Evolutionary conservation across 192 early-diverging fungal species (phyloP).

Genomic region (Coemansia biformis): DNA sequence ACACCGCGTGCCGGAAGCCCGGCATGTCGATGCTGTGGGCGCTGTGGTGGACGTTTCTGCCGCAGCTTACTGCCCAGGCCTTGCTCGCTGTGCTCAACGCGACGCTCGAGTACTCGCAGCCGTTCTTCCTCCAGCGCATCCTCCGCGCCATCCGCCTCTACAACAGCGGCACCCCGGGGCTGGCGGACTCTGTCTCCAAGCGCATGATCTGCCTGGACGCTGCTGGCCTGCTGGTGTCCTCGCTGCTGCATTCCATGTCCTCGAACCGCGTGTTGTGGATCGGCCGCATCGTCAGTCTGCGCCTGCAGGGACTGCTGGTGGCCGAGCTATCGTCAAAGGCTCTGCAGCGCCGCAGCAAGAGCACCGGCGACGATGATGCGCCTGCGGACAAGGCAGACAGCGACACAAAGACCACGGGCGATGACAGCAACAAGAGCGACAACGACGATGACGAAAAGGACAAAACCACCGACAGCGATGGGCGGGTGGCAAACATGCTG

Average conservation of each 20-base stretch:
- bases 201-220: constrained; percentile 55
- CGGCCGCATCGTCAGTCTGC: constrained; percentile 60
- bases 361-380: constrained; percentile 10
- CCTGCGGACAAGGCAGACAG: no score
- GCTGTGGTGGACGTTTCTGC: constrained; percentile 40
- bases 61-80: constrained; percentile 45
- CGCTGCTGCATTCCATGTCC: constrained; percentile 41
- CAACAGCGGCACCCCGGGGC: neutral
- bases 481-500: constrained; percentile 67
- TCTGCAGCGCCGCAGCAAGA: constrained; percentile 54
- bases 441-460: constrained; percentile 15
- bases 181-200: neutral
- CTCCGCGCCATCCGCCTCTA: constrained; percentile 54
- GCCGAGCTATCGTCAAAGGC: constrained; percentile 66
- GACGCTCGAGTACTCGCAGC: constrained; percentile 46
- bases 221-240: constrained; percentile 54
- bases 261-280: constrained; percentile 60
- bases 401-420: neutral
- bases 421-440: constrained; percentile 17
- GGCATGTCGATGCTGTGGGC: constrained; percentile 29
- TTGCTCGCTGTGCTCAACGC: constrained; percentile 40
- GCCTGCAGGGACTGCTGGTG: constrained; percentile 55
- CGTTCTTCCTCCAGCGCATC: constrained; percentile 59
- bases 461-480: constrained; percentile 42
- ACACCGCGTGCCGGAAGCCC: constrained; percentile 3